These are phyloP conservation scores for Ceratocystis alfenasii DNA, from an alignment of 2,329 filamentous ascomycete species.

Conservation along the genomic window DNA sequence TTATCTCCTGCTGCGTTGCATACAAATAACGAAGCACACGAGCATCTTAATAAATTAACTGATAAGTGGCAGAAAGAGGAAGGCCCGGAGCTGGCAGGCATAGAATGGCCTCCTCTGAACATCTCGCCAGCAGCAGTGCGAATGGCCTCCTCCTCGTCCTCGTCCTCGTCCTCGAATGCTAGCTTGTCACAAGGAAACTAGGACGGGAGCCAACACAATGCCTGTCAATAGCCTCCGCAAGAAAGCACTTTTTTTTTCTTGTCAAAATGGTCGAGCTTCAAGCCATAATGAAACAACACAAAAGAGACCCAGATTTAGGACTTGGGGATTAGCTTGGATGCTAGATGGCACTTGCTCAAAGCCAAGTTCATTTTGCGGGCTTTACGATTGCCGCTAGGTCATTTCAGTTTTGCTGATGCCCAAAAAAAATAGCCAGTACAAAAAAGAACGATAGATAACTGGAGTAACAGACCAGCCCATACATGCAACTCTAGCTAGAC, in stretches of 20 bases:
- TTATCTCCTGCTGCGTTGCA: too few species aligned
- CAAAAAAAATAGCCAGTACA: background rate
- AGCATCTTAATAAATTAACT: too few species aligned
- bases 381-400: conserved; percentile 10
- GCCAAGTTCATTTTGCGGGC: conserved; percentile 8
- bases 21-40: too few species aligned
- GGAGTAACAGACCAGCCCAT: background rate
- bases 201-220: background rate
- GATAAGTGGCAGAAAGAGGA: too few species aligned
- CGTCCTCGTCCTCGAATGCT: too few species aligned
- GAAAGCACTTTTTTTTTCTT: background rate
- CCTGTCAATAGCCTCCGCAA: background rate
- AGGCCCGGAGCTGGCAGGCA: too few species aligned
- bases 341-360: conserved; percentile 9
- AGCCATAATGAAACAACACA: background rate
- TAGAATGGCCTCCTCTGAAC: too few species aligned
- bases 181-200: too few species aligned
- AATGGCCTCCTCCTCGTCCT: too few species aligned
- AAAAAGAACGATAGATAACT: conserved; percentile 8
- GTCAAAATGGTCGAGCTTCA: background rate
- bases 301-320: conserved; percentile 8
- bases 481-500: background rate
- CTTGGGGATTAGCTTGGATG: background rate
- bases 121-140: too few species aligned
- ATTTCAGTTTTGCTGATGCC: background rate